Evolutionary conservation across 2,329 filamentous ascomycete genomes (phyloP).

Genomic region (Ascochyta rabiei): DNA sequence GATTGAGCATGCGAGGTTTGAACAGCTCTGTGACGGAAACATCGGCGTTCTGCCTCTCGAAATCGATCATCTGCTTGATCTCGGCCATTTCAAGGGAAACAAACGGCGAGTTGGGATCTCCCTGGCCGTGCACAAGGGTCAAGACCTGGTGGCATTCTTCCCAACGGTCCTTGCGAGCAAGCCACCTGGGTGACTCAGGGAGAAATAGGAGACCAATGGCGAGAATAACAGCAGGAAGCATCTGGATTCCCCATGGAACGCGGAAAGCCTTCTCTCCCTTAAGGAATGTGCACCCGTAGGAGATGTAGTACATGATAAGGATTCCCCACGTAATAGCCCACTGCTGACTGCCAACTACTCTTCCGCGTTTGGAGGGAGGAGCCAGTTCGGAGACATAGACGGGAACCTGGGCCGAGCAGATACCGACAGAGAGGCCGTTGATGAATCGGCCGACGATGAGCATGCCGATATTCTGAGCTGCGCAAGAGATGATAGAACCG

Average conservation of each 20-base stretch:
- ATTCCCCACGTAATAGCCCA: slow-evolving; percentile 74
- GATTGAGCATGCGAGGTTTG: slow-evolving; percentile 74
- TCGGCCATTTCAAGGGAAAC: slow-evolving; percentile 72
- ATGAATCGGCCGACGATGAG: slow-evolving; percentile 73
- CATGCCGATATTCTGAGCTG: slow-evolving; percentile 71
- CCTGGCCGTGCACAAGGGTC: slow-evolving; percentile 56
- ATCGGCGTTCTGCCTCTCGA: slow-evolving; percentile 72
- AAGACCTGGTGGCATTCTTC: slow-evolving; percentile 53
- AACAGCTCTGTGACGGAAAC: slow-evolving; percentile 76
- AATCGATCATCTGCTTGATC: slow-evolving; percentile 74
- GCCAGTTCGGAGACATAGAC: slow-evolving; percentile 73
- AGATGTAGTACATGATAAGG: slow-evolving; percentile 47
- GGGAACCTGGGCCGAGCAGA: slow-evolving; percentile 71
- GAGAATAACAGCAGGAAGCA: slow-evolving; percentile 46
- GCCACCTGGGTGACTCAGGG: slow-evolving; percentile 54
- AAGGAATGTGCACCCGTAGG: slow-evolving; percentile 46
- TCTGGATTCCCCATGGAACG: slow-evolving; percentile 48
- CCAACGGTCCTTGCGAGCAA: slow-evolving; percentile 54
- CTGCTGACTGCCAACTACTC: slow-evolving; percentile 74
- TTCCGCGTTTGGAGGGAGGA: slow-evolving; percentile 63
- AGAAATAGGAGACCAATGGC: slow-evolving; percentile 59
- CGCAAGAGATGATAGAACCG: slow-evolving; percentile 67
- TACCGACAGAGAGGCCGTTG: slow-evolving; percentile 75
- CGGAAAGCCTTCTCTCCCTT: slow-evolving; percentile 44
- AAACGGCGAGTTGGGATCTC: slow-evolving; percentile 68